phyloP scores from a whole-genome alignment of 345 rosid genomes.

The Streptanthus diversifolius region DNA sequence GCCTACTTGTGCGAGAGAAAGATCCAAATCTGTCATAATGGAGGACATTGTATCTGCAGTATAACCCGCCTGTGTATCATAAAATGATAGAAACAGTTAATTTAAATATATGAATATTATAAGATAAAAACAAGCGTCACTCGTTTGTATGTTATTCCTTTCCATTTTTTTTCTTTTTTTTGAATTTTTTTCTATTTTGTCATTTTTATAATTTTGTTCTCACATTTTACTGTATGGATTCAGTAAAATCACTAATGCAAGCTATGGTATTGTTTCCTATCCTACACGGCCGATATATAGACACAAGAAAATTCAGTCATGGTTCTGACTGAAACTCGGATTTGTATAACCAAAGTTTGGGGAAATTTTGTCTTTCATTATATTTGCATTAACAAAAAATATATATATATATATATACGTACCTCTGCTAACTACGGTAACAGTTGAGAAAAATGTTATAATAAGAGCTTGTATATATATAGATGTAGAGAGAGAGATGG shows the following conservation, averaged over 20 bases:
- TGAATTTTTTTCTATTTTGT: not conserved
- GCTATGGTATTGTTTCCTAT: not conserved
- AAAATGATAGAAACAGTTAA: not conserved
- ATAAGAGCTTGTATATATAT: not conserved
- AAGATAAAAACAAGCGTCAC: not conserved
- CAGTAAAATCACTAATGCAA: not conserved
- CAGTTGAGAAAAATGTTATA: not conserved
- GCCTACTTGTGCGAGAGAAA: conserved; percentile 49
- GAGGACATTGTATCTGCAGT: conserved; percentile 54
- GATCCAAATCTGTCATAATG: conserved; percentile 48
- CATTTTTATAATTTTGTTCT: not conserved
- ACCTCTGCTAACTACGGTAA: not conserved
- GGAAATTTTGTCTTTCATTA: not conserved
- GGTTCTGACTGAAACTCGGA: not conserved
- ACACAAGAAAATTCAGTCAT: not conserved
- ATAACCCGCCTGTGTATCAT: conserved; percentile 41
- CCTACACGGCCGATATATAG: not conserved
- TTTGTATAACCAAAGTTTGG: not conserved
- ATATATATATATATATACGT: not conserved
- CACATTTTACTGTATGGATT: not conserved
- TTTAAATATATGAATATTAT: not conserved
- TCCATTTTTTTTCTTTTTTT: too few species aligned
- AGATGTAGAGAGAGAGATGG: not conserved
- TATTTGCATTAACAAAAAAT: not conserved
- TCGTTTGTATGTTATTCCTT: not conserved